Base-by-base conservation (phyloP, 805 yeast species). In the Clavispora santaluciae region DNA sequence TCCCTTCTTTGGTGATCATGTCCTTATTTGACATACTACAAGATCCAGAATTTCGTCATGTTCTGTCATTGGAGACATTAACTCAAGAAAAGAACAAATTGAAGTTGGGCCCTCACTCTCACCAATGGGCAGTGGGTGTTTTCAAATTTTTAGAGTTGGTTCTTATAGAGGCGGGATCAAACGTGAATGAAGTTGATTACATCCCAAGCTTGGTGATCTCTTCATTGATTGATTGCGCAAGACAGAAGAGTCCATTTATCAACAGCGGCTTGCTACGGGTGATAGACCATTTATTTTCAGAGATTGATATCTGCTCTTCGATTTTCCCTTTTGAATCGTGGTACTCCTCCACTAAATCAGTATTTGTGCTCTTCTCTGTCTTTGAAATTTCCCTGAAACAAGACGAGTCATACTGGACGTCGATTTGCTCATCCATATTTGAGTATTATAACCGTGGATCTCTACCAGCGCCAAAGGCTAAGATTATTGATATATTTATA, bases 401-500 rank as follows among this genome's bases (percentile, higher is more conserved):
- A 36, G 65, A 64, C 38, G 51, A 54, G 23, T 53, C 52, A 29
- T 61, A 63, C 35, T 61, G 67, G 57, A 59, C 50, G 25, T 55
- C 68, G 2, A 59, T 69, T 13, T 64, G 72, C 48, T 13, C 43
- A n/a, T 61, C 66, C 22, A 49, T 71, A 38, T 66, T 61, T 43
- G 40, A 42, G 9, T 40, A 69, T 23, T 57, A 51, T 37, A 64
- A 60, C 38, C 41, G 59, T 51, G 47, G 56, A 47, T 62, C 60
- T 35, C 63, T 72, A 16, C 56, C 56, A 1, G 75, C 79, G 1
- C 72, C 78, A 1, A 61, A 60, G 7, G 72, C 70, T 4, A 57
- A 56, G 9, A 49, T 79, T 22, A 57, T 77, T 1, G 56, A 58
- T 1, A 70, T 76, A 33, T 68, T 74, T 33, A 47, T 75, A 24